These are phyloP conservation scores for Lophiotrema nucula DNA, from an alignment of 495 filamentous ascomycete genomes.

Conservation along the genomic window DNA sequence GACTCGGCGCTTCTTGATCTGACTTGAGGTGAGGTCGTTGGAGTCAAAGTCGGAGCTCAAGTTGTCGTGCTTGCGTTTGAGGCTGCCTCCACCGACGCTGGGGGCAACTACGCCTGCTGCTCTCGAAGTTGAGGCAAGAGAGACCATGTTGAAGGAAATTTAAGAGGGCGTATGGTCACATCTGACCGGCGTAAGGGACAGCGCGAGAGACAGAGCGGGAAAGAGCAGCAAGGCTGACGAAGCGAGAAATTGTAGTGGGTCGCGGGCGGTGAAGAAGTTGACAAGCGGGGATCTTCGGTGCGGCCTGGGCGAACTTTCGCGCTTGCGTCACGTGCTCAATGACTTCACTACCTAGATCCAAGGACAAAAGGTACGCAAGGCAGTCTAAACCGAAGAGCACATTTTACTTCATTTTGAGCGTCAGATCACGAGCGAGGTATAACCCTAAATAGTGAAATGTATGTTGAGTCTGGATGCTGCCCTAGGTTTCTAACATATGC, in stretches of 20 bases:
- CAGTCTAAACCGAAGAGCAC: no score
- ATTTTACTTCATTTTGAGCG: no score
- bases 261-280: no score
- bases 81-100: conserved; percentile 33
- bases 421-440: no score
- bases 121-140: conserved; percentile 44
- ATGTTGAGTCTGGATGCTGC: no score
- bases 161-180: conserved; percentile 14
- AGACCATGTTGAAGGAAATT: conserved; percentile 42
- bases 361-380: no score
- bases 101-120: conserved; percentile 38
- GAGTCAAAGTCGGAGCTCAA: conserved; percentile 41
- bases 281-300: no score
- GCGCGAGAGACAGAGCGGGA: not conserved
- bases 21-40: conserved; percentile 41
- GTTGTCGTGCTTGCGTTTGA: conserved; percentile 38
- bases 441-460: no score
- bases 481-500: no score
- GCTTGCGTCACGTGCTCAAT: no score
- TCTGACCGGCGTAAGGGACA: conserved; percentile 6
- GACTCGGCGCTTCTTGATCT: conserved; percentile 45
- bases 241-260: not conserved
- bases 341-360: no score
- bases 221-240: not conserved
- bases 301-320: no score